Conservation (phyloP, 305 asterid genomes). For the Fraxinus angustifolia region DNA sequence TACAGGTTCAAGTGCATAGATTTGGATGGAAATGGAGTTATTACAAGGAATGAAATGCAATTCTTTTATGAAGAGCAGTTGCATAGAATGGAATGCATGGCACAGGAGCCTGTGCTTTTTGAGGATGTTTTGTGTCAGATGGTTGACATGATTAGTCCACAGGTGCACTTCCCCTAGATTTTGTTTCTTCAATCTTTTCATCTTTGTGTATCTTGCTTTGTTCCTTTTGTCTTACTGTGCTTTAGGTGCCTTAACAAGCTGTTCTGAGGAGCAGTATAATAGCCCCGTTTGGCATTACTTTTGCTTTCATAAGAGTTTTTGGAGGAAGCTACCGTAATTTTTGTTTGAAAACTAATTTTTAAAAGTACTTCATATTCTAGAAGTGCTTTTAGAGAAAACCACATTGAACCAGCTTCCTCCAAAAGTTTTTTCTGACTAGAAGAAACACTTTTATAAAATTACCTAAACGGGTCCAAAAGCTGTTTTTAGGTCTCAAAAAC, state of each 20-base stretch:
- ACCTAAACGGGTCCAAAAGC: no score
- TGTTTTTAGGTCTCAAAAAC: no score
- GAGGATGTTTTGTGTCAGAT: constrained; percentile 97
- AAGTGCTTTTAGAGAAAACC: no score
- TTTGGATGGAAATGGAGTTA: constrained; percentile 89
- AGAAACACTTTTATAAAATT: no score
- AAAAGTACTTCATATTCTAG: no score
- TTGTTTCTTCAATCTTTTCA: not conserved
- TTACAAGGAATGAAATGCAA: constrained; percentile 93
- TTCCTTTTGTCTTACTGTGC: constrained; percentile 3
- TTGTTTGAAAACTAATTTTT: no score
- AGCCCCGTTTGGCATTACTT: no score
- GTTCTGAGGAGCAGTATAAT: constrained; percentile 12
- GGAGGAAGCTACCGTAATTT: no score
- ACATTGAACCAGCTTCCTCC: no score
- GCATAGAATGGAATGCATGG: constrained; percentile 99
- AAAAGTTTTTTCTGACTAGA: no score
- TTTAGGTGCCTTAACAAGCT: constrained; percentile 3
- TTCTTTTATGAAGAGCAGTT: constrained; percentile 98
- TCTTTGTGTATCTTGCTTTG: not conserved
- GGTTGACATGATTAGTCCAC: constrained; percentile 91
- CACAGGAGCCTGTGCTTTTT: constrained; percentile 98
- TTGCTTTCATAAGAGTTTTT: no score
- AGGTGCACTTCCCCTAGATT: constrained; percentile 48
- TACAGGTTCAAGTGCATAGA: constrained; percentile 97